These are phyloP conservation scores for Rhytidhysteron rufulum DNA, from an alignment of 2,329 filamentous ascomycete species.

Conservation along the genomic window DNA sequence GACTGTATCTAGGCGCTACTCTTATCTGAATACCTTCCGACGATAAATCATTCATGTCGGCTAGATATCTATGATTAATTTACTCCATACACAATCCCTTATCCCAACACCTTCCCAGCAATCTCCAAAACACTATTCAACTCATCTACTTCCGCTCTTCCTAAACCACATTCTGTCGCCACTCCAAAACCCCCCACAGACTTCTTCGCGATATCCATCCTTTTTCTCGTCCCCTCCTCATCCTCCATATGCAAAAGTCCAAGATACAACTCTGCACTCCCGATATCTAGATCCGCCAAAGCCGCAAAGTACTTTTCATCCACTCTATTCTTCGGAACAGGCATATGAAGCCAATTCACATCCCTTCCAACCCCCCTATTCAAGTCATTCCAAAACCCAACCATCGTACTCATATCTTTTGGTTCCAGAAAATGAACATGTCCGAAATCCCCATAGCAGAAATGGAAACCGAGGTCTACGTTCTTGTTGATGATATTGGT, in stretches of 20 bases:
- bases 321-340: slow-evolving; percentile 14
- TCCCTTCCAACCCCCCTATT: slow-evolving; percentile 19
- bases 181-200: slow-evolving; percentile 3
- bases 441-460: slow-evolving; percentile 47
- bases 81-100: no score
- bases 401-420: slow-evolving; percentile 28
- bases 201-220: slow-evolving; percentile 4
- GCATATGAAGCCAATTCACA: slow-evolving; percentile 43
- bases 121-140: neutral
- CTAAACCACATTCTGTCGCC: slow-evolving; percentile 5
- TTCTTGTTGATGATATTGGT: slow-evolving; percentile 27
- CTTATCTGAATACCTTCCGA: no score
- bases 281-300: slow-evolving; percentile 3
- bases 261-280: slow-evolving; percentile 5
- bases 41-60: no score
- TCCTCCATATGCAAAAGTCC: slow-evolving; percentile 5
- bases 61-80: no score
- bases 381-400: slow-evolving; percentile 37
- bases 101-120: neutral
- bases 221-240: slow-evolving; percentile 5
- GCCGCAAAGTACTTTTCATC: slow-evolving; percentile 5
- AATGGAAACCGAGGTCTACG: slow-evolving; percentile 43
- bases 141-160: neutral
- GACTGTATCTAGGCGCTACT: no score
- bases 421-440: slow-evolving; percentile 47